Evolutionary conservation across 108 stramenopile genomes (phyloP).

Genomic region (Cyclotella baltica): DNA sequence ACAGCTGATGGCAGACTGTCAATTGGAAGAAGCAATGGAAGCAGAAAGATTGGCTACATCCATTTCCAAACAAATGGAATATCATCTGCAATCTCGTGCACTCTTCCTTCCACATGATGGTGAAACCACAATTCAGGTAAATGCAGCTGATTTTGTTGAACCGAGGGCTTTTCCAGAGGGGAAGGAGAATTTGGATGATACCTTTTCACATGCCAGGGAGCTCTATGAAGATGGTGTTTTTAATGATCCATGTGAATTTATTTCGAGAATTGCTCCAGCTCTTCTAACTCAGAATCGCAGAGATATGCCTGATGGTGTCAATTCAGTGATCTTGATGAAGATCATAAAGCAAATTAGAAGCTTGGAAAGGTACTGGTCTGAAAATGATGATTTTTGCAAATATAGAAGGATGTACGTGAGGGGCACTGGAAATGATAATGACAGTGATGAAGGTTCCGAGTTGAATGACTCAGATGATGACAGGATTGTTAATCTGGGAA

Average conservation of each 20-base stretch:
- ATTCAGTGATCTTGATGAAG: too few relatives aligned
- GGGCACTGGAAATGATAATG: not conserved
- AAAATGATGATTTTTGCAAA: too few relatives aligned
- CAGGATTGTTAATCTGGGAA: not conserved
- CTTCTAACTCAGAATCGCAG: too few relatives aligned
- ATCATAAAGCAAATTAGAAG: too few relatives aligned
- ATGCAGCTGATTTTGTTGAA: not conserved
- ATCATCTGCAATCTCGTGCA: not conserved
- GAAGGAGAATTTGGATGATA: not conserved
- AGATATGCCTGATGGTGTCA: too few relatives aligned
- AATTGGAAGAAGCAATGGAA: conserved; percentile 6
- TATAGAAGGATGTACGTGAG: too few relatives aligned
- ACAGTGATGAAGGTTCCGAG: not conserved
- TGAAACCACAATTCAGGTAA: not conserved
- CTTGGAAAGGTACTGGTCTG: too few relatives aligned
- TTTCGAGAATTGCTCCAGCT: too few relatives aligned
- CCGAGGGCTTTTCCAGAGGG: not conserved
- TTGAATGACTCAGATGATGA: not conserved
- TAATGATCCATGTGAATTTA: too few relatives aligned
- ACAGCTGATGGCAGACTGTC: conserved; percentile 4
- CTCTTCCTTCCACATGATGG: not conserved
- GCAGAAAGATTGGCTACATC: not conserved
- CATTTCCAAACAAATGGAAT: not conserved
- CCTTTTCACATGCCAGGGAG: not conserved
- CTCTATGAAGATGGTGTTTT: not conserved